Evolutionary conservation across 2,329 filamentous ascomycete species (phyloP), one percentile per base, ranked within the genome.

Genomic region (Ophiostoma triangulosporum): DNA sequence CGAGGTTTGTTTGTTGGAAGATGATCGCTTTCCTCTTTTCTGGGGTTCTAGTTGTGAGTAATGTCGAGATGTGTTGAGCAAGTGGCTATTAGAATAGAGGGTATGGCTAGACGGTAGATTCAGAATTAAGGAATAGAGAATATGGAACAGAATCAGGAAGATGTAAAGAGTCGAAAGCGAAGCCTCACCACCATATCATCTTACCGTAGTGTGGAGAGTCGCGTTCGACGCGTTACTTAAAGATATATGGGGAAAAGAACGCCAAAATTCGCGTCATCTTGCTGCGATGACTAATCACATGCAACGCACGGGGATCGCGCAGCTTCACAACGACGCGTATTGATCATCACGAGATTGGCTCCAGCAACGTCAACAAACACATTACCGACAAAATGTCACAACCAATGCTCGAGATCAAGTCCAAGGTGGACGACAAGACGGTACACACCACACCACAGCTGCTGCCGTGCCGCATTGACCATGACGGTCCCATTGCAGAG

Each of bases 401-500:
- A 54, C 65, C 69, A 35, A 73, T 75, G 15, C 65, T 76, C 26
- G 61, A 63, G 3, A 62, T 76, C 29, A 63, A 65, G 24, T 53
- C n/a, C 9, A 31, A 32, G 46, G 52, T 60, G 2, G 52, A 55
- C 24, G 50, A 59, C 3, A 49, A 56, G 6, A 54, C 55, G 2
- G 43, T 54, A 20, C 73, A 73, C 56, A 72, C 72, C 53, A 78
- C 73, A 0, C 78, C 84, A 4, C 84, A 95, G 62, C 70, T 95
- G 20, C 74, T 96, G 14, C 89, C 90, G 3, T 93, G 87, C 62
- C 78, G 80, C 53, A 80, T 96, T 63, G 77, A 90, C 61, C 84
- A 94, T 66, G 80, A 86, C 60, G 90, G 90, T 1, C 73, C 81
- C 1, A 72, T 91, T 52, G 76, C 81, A 50, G 72, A 80, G 1